Evolutionary conservation across 495 filamentous ascomycete species (phyloP).

Genomic region (Xylaria telfairii): DNA sequence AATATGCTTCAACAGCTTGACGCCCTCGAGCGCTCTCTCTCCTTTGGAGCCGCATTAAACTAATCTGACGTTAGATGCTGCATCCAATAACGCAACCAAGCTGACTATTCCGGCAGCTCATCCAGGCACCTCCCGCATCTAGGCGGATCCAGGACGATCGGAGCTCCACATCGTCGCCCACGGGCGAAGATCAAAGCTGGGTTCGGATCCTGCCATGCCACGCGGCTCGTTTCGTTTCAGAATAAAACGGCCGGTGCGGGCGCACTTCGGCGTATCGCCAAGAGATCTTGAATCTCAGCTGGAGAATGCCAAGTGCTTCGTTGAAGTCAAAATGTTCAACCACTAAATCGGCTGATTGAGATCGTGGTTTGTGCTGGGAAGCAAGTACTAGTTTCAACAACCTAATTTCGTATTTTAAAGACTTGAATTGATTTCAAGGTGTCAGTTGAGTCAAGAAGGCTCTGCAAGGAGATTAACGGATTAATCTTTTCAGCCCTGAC

Average conservation of each 20-base stretch:
- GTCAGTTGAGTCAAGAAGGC: background rate
- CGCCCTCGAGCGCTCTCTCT: background rate
- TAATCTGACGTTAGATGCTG: background rate
- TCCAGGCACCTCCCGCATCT: slow-evolving; percentile 14
- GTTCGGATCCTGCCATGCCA: background rate
- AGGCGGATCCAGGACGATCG: slow-evolving; percentile 3
- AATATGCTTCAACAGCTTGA: background rate
- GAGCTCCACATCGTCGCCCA: background rate
- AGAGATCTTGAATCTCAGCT: slow-evolving; percentile 1
- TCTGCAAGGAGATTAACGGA: background rate
- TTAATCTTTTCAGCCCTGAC: background rate
- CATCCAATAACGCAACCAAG: background rate
- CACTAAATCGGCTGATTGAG: background rate
- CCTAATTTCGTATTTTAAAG: background rate
- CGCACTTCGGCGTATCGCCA: slow-evolving; percentile 1
- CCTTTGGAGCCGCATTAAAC: background rate
- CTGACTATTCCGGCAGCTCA: background rate
- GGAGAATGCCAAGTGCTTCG: background rate
- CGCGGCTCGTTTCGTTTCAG: slow-evolving; percentile 2
- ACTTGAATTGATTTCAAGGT: background rate
- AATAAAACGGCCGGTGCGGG: background rate
- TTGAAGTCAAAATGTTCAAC: background rate
- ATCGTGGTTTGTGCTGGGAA: background rate
- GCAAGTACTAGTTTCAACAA: background rate
- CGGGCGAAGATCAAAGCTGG: slow-evolving; percentile 4